Percentiles rank a stretch among this genome's conserved stretches.
phyloP scores from a whole-genome alignment of 768 basidiomycete genomes.

The Lentinula detonsa region DNA sequence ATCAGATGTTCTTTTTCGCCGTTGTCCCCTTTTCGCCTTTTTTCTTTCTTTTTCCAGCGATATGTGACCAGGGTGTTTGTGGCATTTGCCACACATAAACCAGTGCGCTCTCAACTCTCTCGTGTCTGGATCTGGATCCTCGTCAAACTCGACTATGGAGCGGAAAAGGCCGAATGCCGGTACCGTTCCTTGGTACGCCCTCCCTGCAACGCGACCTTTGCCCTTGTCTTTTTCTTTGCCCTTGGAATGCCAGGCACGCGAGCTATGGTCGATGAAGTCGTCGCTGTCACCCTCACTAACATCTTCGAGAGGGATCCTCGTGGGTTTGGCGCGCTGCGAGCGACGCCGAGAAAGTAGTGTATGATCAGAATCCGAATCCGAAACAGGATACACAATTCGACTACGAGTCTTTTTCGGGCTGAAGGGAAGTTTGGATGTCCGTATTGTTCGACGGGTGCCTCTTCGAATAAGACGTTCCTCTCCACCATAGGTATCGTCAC shows the following conservation, averaged over 20 bases:
- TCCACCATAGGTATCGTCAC: slow-evolving; percentile 14
- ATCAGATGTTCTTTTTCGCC: slow-evolving; percentile 34
- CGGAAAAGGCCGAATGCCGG: slow-evolving; percentile 43
- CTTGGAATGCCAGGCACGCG: slow-evolving; percentile 1
- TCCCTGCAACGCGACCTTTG: slow-evolving; percentile 2
- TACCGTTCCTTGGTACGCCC: slow-evolving; percentile 17
- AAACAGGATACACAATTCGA: slow-evolving; percentile 21
- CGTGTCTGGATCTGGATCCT: slow-evolving; percentile 53
- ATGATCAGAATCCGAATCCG: slow-evolving; percentile 27
- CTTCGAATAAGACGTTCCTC: slow-evolving; percentile 11
- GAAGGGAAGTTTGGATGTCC: slow-evolving; percentile 44
- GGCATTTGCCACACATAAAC: slow-evolving; percentile 67
- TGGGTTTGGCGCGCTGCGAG: slow-evolving; percentile 35
- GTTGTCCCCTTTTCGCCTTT: slow-evolving; percentile 32
- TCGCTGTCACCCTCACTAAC: slow-evolving; percentile 16
- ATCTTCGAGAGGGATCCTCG: slow-evolving; percentile 29
- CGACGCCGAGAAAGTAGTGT: slow-evolving; percentile 35
- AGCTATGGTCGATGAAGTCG: slow-evolving; percentile 21
- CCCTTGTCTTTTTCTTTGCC: slow-evolving; percentile 6
- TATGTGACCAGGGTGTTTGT: slow-evolving; percentile 49
- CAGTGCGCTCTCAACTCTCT: slow-evolving; percentile 57
- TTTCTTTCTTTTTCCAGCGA: slow-evolving; percentile 33
- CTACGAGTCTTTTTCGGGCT: slow-evolving; percentile 60
- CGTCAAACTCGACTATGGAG: slow-evolving; percentile 32
- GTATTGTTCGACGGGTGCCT: slow-evolving; percentile 11